phyloP scores from a whole-genome alignment of 2,329 filamentous ascomycete species.

The Botrytis porri region DNA sequence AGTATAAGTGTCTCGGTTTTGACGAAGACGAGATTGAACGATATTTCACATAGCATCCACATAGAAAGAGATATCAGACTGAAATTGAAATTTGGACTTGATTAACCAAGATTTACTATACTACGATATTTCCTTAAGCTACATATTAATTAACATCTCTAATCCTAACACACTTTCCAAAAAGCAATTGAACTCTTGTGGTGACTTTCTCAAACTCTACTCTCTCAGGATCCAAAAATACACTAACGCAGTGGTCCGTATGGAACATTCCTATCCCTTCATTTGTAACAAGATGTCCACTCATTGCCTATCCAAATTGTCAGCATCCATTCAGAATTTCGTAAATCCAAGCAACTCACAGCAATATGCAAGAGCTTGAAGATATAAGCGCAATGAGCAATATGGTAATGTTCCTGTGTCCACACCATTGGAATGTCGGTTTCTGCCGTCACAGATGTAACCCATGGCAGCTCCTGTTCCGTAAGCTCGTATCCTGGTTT shows the following conservation, averaged over 20 bases:
- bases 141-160: neutral
- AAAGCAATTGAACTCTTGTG: neutral
- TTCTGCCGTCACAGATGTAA: neutral
- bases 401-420: neutral
- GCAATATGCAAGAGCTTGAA: neutral
- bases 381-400: neutral
- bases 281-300: slow-evolving; percentile 1
- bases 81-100: neutral
- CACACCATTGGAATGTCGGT: neutral
- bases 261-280: neutral
- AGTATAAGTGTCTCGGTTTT: neutral
- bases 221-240: neutral
- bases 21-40: neutral
- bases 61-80: neutral
- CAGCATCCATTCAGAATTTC: neutral
- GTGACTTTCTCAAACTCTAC: neutral
- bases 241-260: neutral
- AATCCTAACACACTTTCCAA: neutral
- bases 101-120: neutral
- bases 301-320: neutral
- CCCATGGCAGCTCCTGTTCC: neutral
- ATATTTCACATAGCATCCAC: neutral
- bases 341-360: neutral
- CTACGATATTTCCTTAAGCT: neutral
- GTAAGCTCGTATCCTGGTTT: neutral